phyloP scores from a whole-genome alignment of 2,329 filamentous ascomycete species.

The Alternaria alternata region DNA sequence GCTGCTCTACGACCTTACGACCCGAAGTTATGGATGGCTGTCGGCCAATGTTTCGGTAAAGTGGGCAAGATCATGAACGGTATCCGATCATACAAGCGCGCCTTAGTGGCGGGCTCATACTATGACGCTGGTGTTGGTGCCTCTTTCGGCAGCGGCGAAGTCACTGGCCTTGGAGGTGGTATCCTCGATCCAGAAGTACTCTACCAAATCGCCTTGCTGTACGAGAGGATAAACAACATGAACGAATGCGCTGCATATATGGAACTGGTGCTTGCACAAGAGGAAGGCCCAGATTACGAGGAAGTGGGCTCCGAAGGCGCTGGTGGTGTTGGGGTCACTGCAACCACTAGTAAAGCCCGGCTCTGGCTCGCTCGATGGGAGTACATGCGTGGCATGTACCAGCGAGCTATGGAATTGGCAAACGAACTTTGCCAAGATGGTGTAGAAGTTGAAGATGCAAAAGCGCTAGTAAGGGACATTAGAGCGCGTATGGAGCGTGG shows the following conservation, averaged over 20 bases:
- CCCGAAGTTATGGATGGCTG: slow-evolving; percentile 98
- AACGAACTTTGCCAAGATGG: slow-evolving; percentile 95
- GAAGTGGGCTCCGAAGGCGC: slow-evolving; percentile 50
- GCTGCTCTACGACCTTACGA: slow-evolving; percentile 94
- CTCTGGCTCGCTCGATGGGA: slow-evolving; percentile 91
- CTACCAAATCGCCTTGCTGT: slow-evolving; percentile 87
- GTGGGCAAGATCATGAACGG: slow-evolving; percentile 88
- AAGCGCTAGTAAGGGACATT: slow-evolving; percentile 87
- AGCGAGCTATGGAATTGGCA: slow-evolving; percentile 79
- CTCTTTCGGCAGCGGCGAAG: slow-evolving; percentile 57
- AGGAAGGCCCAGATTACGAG: slow-evolving; percentile 70
- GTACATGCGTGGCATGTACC: slow-evolving; percentile 77
- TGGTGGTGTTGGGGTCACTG: slow-evolving; percentile 82
- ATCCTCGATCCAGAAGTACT: slow-evolving; percentile 90
- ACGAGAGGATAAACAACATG: slow-evolving; percentile 79
- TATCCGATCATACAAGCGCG: slow-evolving; percentile 93
- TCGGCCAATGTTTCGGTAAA: slow-evolving; percentile 89
- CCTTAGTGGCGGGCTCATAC: slow-evolving; percentile 85
- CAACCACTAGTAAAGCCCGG: slow-evolving; percentile 88
- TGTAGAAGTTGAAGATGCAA: slow-evolving; percentile 95
- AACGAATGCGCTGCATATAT: slow-evolving; percentile 90
- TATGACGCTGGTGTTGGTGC: slow-evolving; percentile 71
- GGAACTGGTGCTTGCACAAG: slow-evolving; percentile 93
- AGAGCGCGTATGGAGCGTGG: slow-evolving; percentile 73
- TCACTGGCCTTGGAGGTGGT: slow-evolving; percentile 55